phyloP scores from a whole-genome alignment of 352 stramenopile genomes.

The Aphanomyces astaci region DNA sequence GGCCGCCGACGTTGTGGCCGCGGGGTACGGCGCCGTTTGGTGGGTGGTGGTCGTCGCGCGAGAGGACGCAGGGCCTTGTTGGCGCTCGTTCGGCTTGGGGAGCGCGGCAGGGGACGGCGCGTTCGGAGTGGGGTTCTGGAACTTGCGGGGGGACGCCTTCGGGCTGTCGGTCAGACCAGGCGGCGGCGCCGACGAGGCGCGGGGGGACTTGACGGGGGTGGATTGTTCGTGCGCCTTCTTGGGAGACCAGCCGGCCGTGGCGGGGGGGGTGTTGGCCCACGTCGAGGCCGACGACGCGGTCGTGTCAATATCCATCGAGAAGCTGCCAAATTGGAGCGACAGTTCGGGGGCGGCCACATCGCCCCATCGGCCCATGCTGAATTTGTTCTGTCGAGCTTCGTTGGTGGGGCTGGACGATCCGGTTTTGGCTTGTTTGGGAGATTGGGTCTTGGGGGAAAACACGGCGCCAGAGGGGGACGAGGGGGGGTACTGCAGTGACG shows the following conservation, averaged over 20 bases:
- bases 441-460: constrained; percentile 34
- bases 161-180: constrained; percentile 55
- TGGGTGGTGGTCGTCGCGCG: not conserved
- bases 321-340: constrained; percentile 82
- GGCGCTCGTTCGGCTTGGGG: constrained; percentile 58
- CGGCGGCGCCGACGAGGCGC: constrained; percentile 36
- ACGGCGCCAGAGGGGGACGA: not conserved
- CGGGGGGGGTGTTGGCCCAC: constrained; percentile 30
- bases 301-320: constrained; percentile 68
- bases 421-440: constrained; percentile 38
- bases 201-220: constrained; percentile 28
- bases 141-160: constrained; percentile 26
- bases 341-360: constrained; percentile 54
- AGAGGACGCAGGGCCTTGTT: not conserved
- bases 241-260: constrained; percentile 48
- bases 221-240: constrained; percentile 48
- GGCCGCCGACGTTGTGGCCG: too few relatives aligned
- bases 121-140: constrained; percentile 44
- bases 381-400: constrained; percentile 28
- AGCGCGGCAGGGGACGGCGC: constrained; percentile 77
- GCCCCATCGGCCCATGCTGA: constrained; percentile 82
- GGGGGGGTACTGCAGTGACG: not conserved
- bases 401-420: not conserved
- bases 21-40: not conserved
- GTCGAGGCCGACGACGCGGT: constrained; percentile 18